Conservation (phyloP, 805 yeast species). For the Nakazawaea holstii region DNA sequence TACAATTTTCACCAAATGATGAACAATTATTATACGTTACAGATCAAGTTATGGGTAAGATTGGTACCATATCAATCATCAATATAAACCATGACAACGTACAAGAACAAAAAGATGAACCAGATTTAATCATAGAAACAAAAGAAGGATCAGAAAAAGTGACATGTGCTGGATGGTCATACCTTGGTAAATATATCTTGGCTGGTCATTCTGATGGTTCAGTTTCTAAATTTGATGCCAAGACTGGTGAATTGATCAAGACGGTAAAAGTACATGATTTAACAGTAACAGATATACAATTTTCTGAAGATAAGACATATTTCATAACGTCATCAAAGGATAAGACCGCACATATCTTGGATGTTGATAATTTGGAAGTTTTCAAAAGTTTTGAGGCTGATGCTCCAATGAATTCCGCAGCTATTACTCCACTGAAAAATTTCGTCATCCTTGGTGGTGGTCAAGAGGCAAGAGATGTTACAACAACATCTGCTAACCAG, state of each 20-base stretch:
- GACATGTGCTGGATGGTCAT: slow-evolving; percentile 84
- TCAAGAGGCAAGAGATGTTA: slow-evolving; percentile 97
- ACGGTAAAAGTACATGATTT: slow-evolving; percentile 67
- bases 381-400: slow-evolving; percentile 78
- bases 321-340: slow-evolving; percentile 93
- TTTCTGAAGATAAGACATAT: slow-evolving; percentile 80
- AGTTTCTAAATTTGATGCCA: slow-evolving; percentile 73
- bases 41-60: slow-evolving; percentile 88
- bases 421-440: slow-evolving; percentile 89
- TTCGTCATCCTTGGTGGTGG: slow-evolving; percentile 97
- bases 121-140: slow-evolving; percentile 55
- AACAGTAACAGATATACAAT: slow-evolving; percentile 83
- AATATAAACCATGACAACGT: slow-evolving; percentile 45
- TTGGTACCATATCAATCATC: slow-evolving; percentile 70
- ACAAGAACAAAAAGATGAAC: slow-evolving; percentile 44
- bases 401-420: slow-evolving; percentile 93
- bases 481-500: slow-evolving; percentile 89
- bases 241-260: slow-evolving; percentile 63
- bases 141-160: slow-evolving; percentile 57
- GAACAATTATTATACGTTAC: slow-evolving; percentile 67
- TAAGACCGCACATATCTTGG: slow-evolving; percentile 72
- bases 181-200: slow-evolving; percentile 65
- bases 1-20: slow-evolving; percentile 76
- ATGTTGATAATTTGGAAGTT: slow-evolving; percentile 67
- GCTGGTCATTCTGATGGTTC: slow-evolving; percentile 88